phyloP scores from a whole-genome alignment of 1,284 basidiomycete species.

The Takashimella koratensis region DNA sequence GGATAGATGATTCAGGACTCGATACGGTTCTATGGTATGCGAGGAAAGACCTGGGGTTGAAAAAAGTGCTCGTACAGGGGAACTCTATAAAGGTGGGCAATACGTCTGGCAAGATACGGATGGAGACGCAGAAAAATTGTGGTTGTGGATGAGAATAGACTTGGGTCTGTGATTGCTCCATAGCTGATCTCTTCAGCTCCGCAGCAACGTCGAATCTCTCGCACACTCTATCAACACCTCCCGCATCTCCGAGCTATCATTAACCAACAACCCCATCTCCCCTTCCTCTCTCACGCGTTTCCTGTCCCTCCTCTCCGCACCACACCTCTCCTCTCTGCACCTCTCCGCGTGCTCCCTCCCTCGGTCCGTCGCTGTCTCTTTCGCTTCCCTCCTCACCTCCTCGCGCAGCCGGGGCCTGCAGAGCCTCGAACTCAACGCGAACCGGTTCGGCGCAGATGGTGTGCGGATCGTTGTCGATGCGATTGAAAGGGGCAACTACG shows the following conservation, averaged over 20 bases:
- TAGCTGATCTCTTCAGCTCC: no score
- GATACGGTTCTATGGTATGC: conserved; percentile 28
- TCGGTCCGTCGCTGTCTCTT: conserved; percentile 6
- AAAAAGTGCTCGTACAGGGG: conserved; percentile 29
- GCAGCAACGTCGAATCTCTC: conserved; percentile 19
- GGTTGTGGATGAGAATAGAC: no score
- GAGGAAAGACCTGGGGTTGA: conserved; percentile 34
- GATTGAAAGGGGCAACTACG: conserved; percentile 30
- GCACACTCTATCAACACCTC: conserved; percentile 32
- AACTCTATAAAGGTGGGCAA: conserved; percentile 33
- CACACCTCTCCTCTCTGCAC: conserved; percentile 30
- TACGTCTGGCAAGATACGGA: no score
- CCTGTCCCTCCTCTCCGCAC: conserved; percentile 23
- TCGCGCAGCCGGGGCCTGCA: conserved; percentile 27
- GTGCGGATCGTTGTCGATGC: conserved; percentile 34
- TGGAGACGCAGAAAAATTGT: no score
- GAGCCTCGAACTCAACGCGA: conserved; percentile 38
- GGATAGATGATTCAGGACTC: conserved; percentile 25
- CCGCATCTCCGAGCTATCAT: conserved; percentile 22
- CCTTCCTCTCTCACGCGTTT: conserved; percentile 17
- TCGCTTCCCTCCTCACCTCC: conserved; percentile 23
- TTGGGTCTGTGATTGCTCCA: no score
- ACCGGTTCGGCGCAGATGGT: conserved; percentile 28
- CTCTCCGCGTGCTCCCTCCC: conserved; percentile 33
- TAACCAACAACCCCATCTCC: conserved; percentile 34